Evolutionary conservation across 495 filamentous ascomycete genomes (phyloP).

Genomic region (Penicillium parvum): DNA sequence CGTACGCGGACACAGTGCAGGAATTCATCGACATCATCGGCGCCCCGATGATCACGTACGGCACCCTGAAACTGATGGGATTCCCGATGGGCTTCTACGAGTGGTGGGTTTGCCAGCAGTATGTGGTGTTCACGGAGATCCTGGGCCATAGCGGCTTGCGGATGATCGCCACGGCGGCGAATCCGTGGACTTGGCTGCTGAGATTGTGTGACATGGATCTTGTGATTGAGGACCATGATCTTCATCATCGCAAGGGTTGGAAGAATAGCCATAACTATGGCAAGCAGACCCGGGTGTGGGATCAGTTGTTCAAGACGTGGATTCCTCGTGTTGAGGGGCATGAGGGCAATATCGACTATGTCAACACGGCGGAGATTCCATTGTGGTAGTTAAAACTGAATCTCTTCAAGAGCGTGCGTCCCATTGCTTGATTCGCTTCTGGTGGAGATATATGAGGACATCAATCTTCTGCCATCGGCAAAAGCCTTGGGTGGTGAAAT

Average conservation of each 20-base stretch:
- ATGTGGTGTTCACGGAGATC: constrained; percentile 32
- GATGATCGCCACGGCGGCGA: constrained; percentile 19
- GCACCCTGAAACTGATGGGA: constrained; percentile 26
- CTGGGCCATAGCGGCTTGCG: constrained; percentile 35
- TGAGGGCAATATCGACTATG: constrained; percentile 28
- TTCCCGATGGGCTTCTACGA: constrained; percentile 37
- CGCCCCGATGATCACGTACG: constrained; percentile 27
- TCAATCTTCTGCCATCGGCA: not conserved
- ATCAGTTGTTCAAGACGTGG: constrained; percentile 30
- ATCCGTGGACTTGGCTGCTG: constrained; percentile 27
- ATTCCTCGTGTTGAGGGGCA: constrained; percentile 26
- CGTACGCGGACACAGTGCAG: constrained; percentile 34
- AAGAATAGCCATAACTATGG: constrained; percentile 37
- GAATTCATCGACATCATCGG: constrained; percentile 36
- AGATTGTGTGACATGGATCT: constrained; percentile 24
- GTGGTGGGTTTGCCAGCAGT: constrained; percentile 35
- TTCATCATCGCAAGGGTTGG: constrained; percentile 38
- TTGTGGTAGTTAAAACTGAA: not conserved
- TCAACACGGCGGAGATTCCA: constrained; percentile 11
- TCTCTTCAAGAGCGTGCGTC: not conserved
- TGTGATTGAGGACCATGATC: constrained; percentile 38
- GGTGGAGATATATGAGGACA: not conserved
- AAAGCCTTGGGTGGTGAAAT: not conserved
- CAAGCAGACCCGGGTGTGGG: constrained; percentile 37
- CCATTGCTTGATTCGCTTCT: not conserved